Evolutionary conservation across 2,329 filamentous ascomycete genomes (phyloP).

Genomic region (Arthrobotrys megalospora): DNA sequence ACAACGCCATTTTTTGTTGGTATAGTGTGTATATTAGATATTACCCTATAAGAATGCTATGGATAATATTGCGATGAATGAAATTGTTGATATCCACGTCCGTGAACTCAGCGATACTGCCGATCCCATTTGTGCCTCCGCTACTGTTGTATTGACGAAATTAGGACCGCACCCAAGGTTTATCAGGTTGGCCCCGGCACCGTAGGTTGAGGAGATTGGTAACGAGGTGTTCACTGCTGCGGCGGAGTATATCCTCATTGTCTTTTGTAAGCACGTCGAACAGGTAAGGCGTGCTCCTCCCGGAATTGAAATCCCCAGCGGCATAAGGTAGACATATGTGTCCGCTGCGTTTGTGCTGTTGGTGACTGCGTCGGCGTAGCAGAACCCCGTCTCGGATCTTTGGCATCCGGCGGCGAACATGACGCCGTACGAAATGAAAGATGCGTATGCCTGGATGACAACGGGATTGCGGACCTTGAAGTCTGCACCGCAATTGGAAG

Average conservation of each 20-base stretch:
- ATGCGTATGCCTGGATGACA: slow-evolving; percentile 81
- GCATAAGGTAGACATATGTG: slow-evolving; percentile 87
- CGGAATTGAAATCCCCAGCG: slow-evolving; percentile 81
- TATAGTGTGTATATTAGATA: slow-evolving; percentile 46
- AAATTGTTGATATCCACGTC: slow-evolving; percentile 60
- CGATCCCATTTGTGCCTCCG: slow-evolving; percentile 46
- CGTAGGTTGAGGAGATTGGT: slow-evolving; percentile 79
- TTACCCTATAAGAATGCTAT: slow-evolving; percentile 56
- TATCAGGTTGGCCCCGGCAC: slow-evolving; percentile 79
- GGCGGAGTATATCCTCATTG: slow-evolving; percentile 84
- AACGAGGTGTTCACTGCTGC: slow-evolving; percentile 78
- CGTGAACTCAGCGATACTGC: slow-evolving; percentile 51
- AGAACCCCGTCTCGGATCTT: slow-evolving; percentile 72
- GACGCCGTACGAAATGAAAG: slow-evolving; percentile 81
- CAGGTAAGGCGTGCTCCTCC: slow-evolving; percentile 80
- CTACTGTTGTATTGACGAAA: slow-evolving; percentile 72
- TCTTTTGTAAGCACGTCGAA: slow-evolving; percentile 80
- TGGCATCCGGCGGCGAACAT: slow-evolving; percentile 87
- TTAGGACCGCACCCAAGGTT: slow-evolving; percentile 75
- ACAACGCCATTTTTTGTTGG: slow-evolving; percentile 42
- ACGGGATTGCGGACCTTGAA: slow-evolving; percentile 77
- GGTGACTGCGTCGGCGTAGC: slow-evolving; percentile 85
- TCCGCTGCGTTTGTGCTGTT: slow-evolving; percentile 80
- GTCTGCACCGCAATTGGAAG: slow-evolving; percentile 80
- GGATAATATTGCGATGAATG: slow-evolving; percentile 58